These are phyloP conservation scores for Voacanga thouarsii DNA, from an alignment of 257 asterid genomes.

Conservation along the genomic window DNA sequence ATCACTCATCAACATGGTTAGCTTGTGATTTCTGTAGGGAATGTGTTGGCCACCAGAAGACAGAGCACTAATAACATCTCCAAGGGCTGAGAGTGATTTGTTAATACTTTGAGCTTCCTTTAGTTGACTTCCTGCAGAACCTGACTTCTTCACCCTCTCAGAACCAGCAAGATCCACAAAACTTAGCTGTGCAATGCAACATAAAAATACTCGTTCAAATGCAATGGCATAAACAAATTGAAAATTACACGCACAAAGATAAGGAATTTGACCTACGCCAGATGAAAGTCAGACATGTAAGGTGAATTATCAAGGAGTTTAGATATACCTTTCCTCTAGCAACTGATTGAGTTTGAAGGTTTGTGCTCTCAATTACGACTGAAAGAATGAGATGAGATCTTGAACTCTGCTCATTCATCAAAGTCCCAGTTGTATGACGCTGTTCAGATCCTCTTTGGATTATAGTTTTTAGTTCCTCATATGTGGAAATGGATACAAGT, in stretches of 20 bases:
- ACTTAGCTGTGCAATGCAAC: conserved; percentile 58
- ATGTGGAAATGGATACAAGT: conserved; percentile 58
- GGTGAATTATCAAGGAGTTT: conserved; percentile 8
- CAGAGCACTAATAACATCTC: conserved; percentile 92
- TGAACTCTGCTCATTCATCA: conserved; percentile 95
- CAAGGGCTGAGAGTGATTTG: conserved; percentile 94
- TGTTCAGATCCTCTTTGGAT: conserved; percentile 83
- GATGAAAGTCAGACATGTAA: not conserved
- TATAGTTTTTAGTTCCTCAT: conserved; percentile 58
- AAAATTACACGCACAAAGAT: not conserved
- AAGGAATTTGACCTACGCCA: too few relatives aligned
- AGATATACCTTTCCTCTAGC: conserved; percentile 89
- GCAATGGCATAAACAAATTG: not conserved
- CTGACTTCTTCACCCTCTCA: conserved; percentile 88
- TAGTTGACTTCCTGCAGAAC: conserved; percentile 81
- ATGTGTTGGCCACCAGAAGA: conserved; percentile 84
- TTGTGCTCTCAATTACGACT: conserved; percentile 78
- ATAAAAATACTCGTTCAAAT: not conserved
- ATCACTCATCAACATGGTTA: conserved; percentile 97
- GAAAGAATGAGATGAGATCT: conserved; percentile 95
- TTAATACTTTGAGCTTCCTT: conserved; percentile 98
- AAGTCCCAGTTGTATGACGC: conserved; percentile 84
- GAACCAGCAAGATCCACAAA: conserved; percentile 99
- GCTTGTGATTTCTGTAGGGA: conserved; percentile 94
- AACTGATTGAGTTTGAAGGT: conserved; percentile 89